These are phyloP conservation scores for Letharia columbiana DNA, from an alignment of 495 filamentous ascomycete species.

Conservation along the genomic window DNA sequence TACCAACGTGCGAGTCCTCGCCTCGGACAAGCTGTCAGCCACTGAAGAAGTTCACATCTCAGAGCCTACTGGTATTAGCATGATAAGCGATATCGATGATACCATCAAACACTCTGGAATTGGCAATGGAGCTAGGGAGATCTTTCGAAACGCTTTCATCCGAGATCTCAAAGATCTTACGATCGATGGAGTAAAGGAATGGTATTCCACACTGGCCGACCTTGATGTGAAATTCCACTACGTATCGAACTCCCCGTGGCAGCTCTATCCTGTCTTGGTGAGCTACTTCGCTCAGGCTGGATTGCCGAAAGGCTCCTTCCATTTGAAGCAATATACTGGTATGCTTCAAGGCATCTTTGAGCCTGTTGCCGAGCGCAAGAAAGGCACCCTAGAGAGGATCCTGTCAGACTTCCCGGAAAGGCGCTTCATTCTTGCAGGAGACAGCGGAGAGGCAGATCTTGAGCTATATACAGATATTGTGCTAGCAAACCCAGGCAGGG, in stretches of 20 bases:
- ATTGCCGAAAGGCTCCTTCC: conserved; percentile 78
- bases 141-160: conserved; percentile 91
- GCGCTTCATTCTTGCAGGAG: conserved; percentile 84
- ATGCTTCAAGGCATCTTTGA: conserved; percentile 98
- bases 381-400: conserved; percentile 73
- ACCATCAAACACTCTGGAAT: conserved; percentile 96
- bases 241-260: conserved; percentile 92
- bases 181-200: conserved; percentile 77
- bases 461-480: conserved; percentile 97
- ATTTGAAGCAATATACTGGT: conserved; percentile 89
- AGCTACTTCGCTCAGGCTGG: conserved; percentile 73
- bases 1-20: conserved; percentile 78
- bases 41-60: conserved; percentile 66
- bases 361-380: conserved; percentile 91
- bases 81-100: conserved; percentile 98
- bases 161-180: conserved; percentile 73
- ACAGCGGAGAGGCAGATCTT: conserved; percentile 92
- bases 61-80: conserved; percentile 71
- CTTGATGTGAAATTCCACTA: conserved; percentile 84
- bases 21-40: conserved; percentile 74
- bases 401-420: conserved; percentile 82
- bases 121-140: conserved; percentile 73
- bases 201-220: conserved; percentile 69
- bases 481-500: conserved; percentile 67
- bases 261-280: conserved; percentile 80